Evolutionary conservation across 1,284 basidiomycete species (phyloP).

Genomic region (Cerioporus squamosus): DNA sequence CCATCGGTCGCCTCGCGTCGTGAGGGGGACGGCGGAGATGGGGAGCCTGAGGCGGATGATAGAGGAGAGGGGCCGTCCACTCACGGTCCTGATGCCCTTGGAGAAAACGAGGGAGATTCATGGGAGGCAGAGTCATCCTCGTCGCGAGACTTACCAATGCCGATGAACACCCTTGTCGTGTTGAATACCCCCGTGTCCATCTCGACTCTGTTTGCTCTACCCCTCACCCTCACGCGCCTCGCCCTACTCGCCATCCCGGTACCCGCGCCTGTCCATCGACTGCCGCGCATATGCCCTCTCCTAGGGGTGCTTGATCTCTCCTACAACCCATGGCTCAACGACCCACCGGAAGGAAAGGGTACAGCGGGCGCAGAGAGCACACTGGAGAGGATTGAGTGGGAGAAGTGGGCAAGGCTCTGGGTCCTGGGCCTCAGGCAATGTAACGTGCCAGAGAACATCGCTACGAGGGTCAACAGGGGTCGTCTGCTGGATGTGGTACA

Average conservation of each 20-base stretch:
- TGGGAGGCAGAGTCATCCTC: conserved; percentile 30
- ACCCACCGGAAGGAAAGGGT: conserved; percentile 20
- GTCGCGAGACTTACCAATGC: conserved; percentile 17
- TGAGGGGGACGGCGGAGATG: conserved; percentile 31
- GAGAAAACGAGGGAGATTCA: conserved; percentile 12
- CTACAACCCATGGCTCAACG: conserved; percentile 63
- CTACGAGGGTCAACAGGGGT: conserved; percentile 54
- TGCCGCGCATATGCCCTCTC: conserved; percentile 64
- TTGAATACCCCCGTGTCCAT: conserved; percentile 39
- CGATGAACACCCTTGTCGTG: conserved; percentile 36
- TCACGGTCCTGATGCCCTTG: background rate
- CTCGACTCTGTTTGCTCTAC: conserved; percentile 50
- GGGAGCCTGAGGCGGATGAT: conserved; percentile 4
- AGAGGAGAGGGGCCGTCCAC: conserved; percentile 9
- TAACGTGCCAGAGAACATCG: conserved; percentile 43
- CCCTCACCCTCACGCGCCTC: conserved; percentile 61
- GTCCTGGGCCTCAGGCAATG: conserved; percentile 60
- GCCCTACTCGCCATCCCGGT: conserved; percentile 53
- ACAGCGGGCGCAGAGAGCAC: conserved; percentile 38
- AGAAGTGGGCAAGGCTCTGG: conserved; percentile 51
- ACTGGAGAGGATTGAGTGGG: conserved; percentile 60
- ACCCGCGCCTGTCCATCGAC: conserved; percentile 52
- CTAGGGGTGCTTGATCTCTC: conserved; percentile 69
- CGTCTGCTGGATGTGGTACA: conserved; percentile 63
- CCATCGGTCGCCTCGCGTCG: conserved; percentile 29